phyloP scores from a whole-genome alignment of 164 flowering plant genomes.

The Santalum album region DNA sequence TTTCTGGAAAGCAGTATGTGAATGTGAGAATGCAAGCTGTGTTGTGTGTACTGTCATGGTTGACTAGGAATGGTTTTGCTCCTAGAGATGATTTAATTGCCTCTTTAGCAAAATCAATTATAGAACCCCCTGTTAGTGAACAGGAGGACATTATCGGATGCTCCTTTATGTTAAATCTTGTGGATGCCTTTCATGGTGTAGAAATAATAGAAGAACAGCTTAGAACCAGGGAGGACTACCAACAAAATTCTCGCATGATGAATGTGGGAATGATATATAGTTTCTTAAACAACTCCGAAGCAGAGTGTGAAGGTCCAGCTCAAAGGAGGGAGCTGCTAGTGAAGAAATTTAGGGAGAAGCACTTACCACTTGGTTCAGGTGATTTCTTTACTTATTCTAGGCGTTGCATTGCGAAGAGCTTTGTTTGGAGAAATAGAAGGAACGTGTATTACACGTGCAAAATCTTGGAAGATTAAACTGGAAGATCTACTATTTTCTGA shows the following conservation, averaged over 20 bases:
- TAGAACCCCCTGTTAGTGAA: slow-evolving; percentile 64
- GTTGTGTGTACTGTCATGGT: slow-evolving; percentile 63
- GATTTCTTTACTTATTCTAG: too few relatives aligned
- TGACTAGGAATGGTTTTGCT: slow-evolving; percentile 71
- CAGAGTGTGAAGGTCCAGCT: slow-evolving; percentile 47
- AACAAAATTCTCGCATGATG: slow-evolving; percentile 69
- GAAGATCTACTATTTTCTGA: background rate
- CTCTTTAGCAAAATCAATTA: slow-evolving; percentile 59
- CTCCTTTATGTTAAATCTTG: slow-evolving; percentile 71
- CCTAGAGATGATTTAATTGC: slow-evolving; percentile 75
- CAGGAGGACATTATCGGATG: slow-evolving; percentile 70
- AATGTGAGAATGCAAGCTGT: slow-evolving; percentile 53
- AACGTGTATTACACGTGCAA: background rate
- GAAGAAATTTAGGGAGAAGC: slow-evolving; percentile 60
- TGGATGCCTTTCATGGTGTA: slow-evolving; percentile 82
- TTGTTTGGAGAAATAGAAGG: too few relatives aligned
- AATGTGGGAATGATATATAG: slow-evolving; percentile 85
- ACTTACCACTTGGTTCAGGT: slow-evolving; percentile 48
- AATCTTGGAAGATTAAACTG: background rate
- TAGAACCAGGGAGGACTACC: slow-evolving; percentile 48
- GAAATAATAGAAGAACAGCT: slow-evolving; percentile 80
- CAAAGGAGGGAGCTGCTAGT: slow-evolving; percentile 64
- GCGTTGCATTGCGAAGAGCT: too few relatives aligned
- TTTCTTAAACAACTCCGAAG: slow-evolving; percentile 51
- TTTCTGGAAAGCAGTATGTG: slow-evolving; percentile 27